Conservation (phyloP, 768 basidiomycete genomes). For the Tremella yokohamensis region DNA sequence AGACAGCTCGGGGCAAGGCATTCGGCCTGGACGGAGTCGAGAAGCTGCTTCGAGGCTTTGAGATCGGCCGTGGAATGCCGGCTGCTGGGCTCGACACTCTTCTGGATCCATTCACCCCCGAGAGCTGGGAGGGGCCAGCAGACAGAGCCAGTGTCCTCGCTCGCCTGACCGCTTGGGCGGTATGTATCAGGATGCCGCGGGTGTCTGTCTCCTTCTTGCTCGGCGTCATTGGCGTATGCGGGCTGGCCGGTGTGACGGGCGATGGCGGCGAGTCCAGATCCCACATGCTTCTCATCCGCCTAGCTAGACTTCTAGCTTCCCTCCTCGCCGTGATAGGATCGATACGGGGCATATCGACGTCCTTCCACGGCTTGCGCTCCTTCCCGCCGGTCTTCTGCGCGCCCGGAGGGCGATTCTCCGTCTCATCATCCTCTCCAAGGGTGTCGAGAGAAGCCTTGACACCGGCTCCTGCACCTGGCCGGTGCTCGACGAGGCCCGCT, state of each 20-base stretch:
- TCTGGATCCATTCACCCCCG: not conserved
- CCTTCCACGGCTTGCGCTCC: conserved; percentile 37
- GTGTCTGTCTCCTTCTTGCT: conserved; percentile 5
- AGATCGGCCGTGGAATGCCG: conserved; percentile 4
- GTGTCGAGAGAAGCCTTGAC: conserved; percentile 56
- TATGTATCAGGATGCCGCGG: conserved; percentile 18
- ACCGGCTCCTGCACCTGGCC: conserved; percentile 32
- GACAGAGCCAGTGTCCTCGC: conserved; percentile 36
- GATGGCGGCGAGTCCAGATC: not conserved
- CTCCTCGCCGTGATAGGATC: conserved; percentile 25
- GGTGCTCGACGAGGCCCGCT: conserved; percentile 33
- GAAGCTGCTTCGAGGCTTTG: conserved; percentile 22
- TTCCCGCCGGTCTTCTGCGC: not conserved
- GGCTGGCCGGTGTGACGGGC: not conserved
- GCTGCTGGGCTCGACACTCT: not conserved
- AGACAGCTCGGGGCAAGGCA: conserved; percentile 22
- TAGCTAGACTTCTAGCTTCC: conserved; percentile 25
- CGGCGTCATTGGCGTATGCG: conserved; percentile 11
- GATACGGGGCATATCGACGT: conserved; percentile 33
- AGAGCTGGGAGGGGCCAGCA: conserved; percentile 10
- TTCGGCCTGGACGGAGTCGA: conserved; percentile 46
- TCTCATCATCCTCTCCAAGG: conserved; percentile 57
- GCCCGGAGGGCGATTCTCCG: conserved; percentile 51
- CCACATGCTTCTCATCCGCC: conserved; percentile 14
- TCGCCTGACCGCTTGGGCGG: conserved; percentile 33